Evolutionary conservation across 108 stramenopile species (phyloP), one percentile per base, ranked within the genome.

Genomic region (Nitzschia sp.): DNA sequence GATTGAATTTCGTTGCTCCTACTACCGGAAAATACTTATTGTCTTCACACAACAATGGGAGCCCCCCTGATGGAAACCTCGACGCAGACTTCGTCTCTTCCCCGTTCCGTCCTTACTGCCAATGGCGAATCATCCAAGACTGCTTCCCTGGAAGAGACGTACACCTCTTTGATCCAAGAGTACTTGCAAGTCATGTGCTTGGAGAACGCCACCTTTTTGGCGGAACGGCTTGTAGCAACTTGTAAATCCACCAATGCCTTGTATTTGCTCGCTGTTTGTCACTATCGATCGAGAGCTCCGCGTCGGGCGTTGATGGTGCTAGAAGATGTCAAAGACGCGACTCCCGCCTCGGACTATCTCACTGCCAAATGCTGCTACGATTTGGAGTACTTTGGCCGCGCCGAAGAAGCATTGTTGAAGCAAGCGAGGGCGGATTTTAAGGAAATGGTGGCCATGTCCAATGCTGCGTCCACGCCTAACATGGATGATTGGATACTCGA

Each of bases 151-250:
- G 85, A 84, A 59, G 65, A 58, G 29, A 81, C 85, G 23, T 91
- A 90, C 77, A 75, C 86, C 4, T 81, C 85, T 17, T 64, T 91
- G n/a, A 85, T 94, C 56, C 88, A 88, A 68, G 86, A 89, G 59
- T 94, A 91, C 45, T 75, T 94, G 38, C 53, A 59, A 49, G 77
- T 91, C 34, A 77, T 89, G 46, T 79, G 79, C 66, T 54, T 91
- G 35, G 90, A 90, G 60, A 94, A 90, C 66, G 90, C 93, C 47
- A 88, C 79, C 19, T 94, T 91, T 69, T 68, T 90, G 24, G 93
- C 89, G 5, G 93, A 94, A 69, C 87, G 93, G 0, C 59, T 86
- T 53, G 87, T 76, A 0, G 93, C 93, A 0, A 49, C 74, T 13
- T 80, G 46, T 48, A 76, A 80, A 21, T 42, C 77, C 19, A 78